Base-by-base conservation (phyloP, 805 yeast species). In the Metschnikowia orientalis region DNA sequence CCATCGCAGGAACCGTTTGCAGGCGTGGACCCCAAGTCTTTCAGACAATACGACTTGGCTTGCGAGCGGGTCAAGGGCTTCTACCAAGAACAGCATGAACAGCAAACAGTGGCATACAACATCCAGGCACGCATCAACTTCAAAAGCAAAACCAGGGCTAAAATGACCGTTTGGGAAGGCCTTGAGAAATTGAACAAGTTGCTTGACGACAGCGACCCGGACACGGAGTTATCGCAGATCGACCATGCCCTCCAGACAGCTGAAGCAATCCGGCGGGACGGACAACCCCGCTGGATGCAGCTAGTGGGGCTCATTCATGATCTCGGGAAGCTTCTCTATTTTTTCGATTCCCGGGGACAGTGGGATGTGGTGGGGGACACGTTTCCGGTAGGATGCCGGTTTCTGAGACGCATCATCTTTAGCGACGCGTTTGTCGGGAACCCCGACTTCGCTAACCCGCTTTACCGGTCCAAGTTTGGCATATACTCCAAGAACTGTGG, bases 341-440 rank as follows among this genome's bases (percentile, higher is more conserved):
- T 79, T 43, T 80, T 73, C 48, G 86, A 78, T 45, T 79, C 85
- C 9, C 67, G 75, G 45, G 87, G 87, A 6, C 87, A 80, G 52
- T 80, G 87, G 87, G 86, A 80, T 50, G 88, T 80, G 18, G 88
- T 80, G 13, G 88, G 88, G 5, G 88, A 80, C 50, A 80, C 87
- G 3, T 80, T 80, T 47, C 84, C 87, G 0, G 84, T 80, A 16
- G 88, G 88, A 3, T 80, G 88, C 52, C 68, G 69, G 38, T 79
- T 69, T 47, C 77, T 75, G 46, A 70, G 70, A 37, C 69, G 71
- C 41, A 77, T 75, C 30, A 79, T 80, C 9, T 75, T 73, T 43
- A 71, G 77, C 26, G 80, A 77, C 22, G 74, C 69, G 41, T 80
- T 80, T 53, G 64, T 69, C 35, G 55, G 60, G 14, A 80, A 80